Base-by-base conservation (phyloP, 2,329 filamentous ascomycete genomes). In the Fusarium bactridioides region DNA sequence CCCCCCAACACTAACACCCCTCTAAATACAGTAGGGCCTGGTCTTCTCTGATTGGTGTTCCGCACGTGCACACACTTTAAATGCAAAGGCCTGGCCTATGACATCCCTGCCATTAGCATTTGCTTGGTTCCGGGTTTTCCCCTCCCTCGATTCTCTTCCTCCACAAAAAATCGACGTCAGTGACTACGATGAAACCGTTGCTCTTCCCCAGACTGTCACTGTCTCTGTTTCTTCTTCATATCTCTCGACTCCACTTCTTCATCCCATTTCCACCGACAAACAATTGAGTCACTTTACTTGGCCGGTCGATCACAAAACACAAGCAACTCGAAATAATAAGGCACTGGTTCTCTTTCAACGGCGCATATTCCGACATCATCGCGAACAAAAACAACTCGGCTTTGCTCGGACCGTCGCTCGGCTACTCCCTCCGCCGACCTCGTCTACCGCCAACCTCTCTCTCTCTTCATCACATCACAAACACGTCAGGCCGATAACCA, bases 61-160 rank as follows among this genome's bases (percentile, higher is more conserved):
- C 35, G 43, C 58, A 69, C 70, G 47, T 56, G 64, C 57, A 25
- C 45, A 41, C 21, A n/a, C 63, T 72, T 72, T 74, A 76, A 70
- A 73, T 58, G 69, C 64, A 54, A 31, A 25, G 54, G 35, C 43
- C 51, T 62, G 69, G 70, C 79, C 79, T 79, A 82, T 82, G 67
- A 76, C 56, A 74, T 77, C 78, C 79, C 79, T 78, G 77, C 78
- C 74, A 82, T 83, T 82, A 78, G 55, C 63, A 76, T 74, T 57
- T 35, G 38, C n/a, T 51, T 51, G n/a, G 40, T 44, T 48, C 53
- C 37, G 53, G 37, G 37, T 56, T 57, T 57, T 57, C 54, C 54
- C 54, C 38, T 45, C 38, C 23, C 33, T 44, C 37, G 43, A 33
- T 23, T 43, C 29, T 37, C 55, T 35, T 64, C 67, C 64, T 63